These are phyloP conservation scores for Eimeria falciformis DNA, from an alignment of 169 alveolate genomes.

Conservation along the genomic window DNA sequence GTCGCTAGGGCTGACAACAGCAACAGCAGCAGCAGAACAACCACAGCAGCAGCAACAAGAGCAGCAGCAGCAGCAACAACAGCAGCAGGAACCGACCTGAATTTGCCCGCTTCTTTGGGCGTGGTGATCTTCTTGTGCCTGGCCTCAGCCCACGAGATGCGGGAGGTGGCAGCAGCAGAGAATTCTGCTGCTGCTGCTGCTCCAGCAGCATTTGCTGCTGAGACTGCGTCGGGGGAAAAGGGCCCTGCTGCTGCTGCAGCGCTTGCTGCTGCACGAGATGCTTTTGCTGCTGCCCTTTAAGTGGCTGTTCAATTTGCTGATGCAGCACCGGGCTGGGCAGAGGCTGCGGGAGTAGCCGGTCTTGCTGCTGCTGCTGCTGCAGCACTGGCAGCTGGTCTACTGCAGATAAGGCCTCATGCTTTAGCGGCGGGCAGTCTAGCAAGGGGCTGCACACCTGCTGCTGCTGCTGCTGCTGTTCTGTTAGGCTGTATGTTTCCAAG, in stretches of 20 bases:
- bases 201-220: not conserved
- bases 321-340: not conserved
- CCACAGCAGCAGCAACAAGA: not conserved
- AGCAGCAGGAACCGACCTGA: not conserved
- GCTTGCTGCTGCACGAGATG: not conserved
- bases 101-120: not conserved
- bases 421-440: not conserved
- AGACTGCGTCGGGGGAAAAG: not conserved
- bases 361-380: slow-evolving; percentile 16
- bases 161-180: not conserved
- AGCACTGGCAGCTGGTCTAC: not conserved
- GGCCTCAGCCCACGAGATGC: not conserved
- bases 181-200: slow-evolving; percentile 28
- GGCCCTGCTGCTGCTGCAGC: not conserved
- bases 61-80: not conserved
- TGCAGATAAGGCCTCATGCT: not conserved
- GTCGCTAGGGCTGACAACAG: no score
- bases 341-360: not conserved
- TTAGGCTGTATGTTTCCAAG: not conserved
- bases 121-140: not conserved
- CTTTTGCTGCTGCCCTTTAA: not conserved
- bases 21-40: no score
- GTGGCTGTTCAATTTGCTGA: not conserved
- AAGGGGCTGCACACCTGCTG: not conserved
- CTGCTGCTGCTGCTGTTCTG: slow-evolving; percentile 24